Evolutionary conservation across 2,329 filamentous ascomycete species (phyloP), one percentile per base, ranked within the genome.

Genomic region (Colletotrichum sp.): DNA sequence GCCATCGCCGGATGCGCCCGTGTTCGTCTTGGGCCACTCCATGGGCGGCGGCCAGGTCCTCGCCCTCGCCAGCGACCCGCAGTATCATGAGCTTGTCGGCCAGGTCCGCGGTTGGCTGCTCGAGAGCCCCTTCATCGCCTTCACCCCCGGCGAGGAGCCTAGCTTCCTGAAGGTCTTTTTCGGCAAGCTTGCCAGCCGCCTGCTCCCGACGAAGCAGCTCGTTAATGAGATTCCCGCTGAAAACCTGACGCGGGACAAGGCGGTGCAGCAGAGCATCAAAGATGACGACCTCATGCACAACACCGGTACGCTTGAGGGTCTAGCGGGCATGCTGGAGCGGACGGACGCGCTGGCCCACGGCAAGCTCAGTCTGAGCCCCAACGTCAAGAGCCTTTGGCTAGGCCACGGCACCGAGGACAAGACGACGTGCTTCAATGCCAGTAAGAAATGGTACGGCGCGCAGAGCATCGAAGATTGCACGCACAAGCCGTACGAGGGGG

Each of bases 21-120:
- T 98, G 18, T 98, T 98, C 85, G 89, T 98, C 24, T 92, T 97
- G 87, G 96, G 96, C 69, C 95, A 98, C 85, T 96, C 93, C 26
- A 98, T 98, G 95, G 96, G 96, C 78, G 96, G 96, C 75, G 95
- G 92, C 28, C 90, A 98, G 84, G 90, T 93, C 8, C 86, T 98
- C 10, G 92, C 91, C 58, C 83, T 93, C 26, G 89, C 89, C 28
- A 88, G 86, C 71, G 86, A 89, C 70, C 83, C 87, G 1, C 76
- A 83, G 71, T 89, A 92, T 82, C 84, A 85, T 58, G 89, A 91
- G 18, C 82, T 95, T 15, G 88, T 92, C 57, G 83, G 86, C 43
- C 87, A 89, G 74, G 90, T 98, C 64, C 89, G 92, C 61, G 96
- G 96, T 26, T 95, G 94, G 87, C 82, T 98, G 43, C 88, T 94